Percentiles rank a stretch among this genome's conserved stretches.
Conservation (phyloP, 768 basidiomycete species). For the Russula abietina region DNA sequence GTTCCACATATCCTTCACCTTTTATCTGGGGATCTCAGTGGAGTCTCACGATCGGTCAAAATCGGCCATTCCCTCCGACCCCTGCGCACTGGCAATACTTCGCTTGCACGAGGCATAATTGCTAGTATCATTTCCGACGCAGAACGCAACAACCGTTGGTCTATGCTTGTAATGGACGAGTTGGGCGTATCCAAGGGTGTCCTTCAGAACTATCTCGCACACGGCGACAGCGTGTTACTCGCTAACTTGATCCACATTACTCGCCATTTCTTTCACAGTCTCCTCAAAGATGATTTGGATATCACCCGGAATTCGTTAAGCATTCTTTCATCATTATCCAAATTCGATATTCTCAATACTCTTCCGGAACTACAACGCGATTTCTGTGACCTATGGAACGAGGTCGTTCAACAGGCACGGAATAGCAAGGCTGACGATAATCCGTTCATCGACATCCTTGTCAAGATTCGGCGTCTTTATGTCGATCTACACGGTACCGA, state of each 20-base stretch:
- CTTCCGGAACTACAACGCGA: background rate
- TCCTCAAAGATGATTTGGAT: too few relatives aligned
- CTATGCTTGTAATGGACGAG: background rate
- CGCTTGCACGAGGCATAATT: background rate
- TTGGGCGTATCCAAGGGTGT: background rate
- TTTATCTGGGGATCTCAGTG: background rate
- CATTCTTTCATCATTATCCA: background rate
- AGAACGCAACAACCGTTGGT: background rate
- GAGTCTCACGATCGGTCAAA: background rate
- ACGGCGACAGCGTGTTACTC: background rate
- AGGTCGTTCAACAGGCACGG: background rate
- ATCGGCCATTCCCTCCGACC: background rate
- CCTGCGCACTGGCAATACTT: too few relatives aligned
- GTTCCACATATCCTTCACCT: background rate
- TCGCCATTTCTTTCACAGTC: background rate
- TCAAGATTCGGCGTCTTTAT: background rate
- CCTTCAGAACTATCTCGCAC: background rate
- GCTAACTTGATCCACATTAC: constrained; percentile 2
- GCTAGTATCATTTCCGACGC: background rate
- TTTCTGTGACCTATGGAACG: constrained; percentile 4
- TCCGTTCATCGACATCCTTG: background rate
- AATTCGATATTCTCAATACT: background rate
- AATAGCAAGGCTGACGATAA: too few relatives aligned
- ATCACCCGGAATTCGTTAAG: background rate
- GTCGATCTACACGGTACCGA: background rate